phyloP scores from a whole-genome alignment of 192 early-diverging fungal species.

The Backusella parvicylindrica region DNA sequence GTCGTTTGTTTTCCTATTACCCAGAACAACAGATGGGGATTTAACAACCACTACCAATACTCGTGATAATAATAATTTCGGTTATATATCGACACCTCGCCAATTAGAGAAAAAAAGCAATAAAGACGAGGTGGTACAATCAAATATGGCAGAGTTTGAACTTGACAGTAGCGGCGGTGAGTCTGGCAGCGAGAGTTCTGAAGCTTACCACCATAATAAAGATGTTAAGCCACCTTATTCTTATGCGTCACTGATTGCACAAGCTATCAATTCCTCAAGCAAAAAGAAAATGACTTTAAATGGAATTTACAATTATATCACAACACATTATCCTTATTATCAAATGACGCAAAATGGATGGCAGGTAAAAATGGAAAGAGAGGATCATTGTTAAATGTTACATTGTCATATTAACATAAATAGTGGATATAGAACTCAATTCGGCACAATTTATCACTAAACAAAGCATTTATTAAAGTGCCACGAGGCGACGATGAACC shows the following conservation, averaged over 20 bases:
- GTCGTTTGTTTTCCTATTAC: constrained; percentile 77
- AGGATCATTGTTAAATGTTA: neutral
- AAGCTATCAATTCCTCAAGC: constrained; percentile 80
- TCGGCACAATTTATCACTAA: constrained; percentile 94
- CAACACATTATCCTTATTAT: constrained; percentile 84
- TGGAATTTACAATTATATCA: constrained; percentile 87
- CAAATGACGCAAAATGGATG: constrained; percentile 82
- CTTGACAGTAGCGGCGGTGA: constrained; percentile 8
- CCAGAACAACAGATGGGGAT: constrained; percentile 41
- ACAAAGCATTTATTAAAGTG: constrained; percentile 90
- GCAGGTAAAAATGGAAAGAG: constrained; percentile 60
- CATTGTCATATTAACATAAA: neutral
- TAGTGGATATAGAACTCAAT: constrained; percentile 76
- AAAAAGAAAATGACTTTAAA: constrained; percentile 76
- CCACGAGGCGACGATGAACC: constrained; percentile 80
- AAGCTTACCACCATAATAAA: constrained; percentile 23
- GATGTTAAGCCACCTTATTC: constrained; percentile 80
- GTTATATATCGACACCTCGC: constrained; percentile 32
- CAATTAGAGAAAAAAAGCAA: constrained; percentile 21
- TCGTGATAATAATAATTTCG: constrained; percentile 10
- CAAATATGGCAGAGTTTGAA: neutral
- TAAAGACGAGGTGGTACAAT: neutral
- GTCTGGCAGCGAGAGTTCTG: constrained; percentile 22
- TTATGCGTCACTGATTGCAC: constrained; percentile 85
- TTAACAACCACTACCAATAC: constrained; percentile 23